phyloP scores from a whole-genome alignment of 1,139 yeast species.

The Pichia sp. region DNA sequence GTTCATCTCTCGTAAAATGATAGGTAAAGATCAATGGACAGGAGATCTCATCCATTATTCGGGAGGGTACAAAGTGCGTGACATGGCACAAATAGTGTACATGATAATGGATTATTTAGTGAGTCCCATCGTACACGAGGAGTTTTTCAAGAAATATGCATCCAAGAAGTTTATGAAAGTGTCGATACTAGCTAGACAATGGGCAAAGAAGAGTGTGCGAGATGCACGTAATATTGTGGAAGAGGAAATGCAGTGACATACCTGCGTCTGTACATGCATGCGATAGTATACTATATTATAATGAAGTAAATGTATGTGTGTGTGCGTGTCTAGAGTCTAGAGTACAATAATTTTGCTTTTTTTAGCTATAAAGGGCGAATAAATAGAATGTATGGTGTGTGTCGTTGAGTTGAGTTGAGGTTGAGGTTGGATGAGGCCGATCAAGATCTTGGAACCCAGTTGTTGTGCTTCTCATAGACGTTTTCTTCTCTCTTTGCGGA shows the following conservation, averaged over 20 bases:
- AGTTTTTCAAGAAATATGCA: constrained; percentile 90
- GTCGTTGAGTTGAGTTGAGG: too few relatives aligned
- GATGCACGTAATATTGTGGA: constrained; percentile 33
- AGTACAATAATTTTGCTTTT: too few relatives aligned
- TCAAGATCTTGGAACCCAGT: constrained; percentile 28
- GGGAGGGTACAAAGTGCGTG: constrained; percentile 79
- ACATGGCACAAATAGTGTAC: constrained; percentile 64
- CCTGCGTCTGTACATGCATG: too few relatives aligned
- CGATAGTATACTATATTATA: too few relatives aligned
- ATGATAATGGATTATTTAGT: constrained; percentile 73
- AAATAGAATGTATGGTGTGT: too few relatives aligned
- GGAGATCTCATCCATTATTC: constrained; percentile 83
- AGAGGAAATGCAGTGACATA: too few relatives aligned
- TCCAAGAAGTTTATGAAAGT: constrained; percentile 89
- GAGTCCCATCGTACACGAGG: constrained; percentile 86
- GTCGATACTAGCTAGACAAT: constrained; percentile 76
- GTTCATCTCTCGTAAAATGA: constrained; percentile 76
- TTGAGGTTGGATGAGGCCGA: not conserved
- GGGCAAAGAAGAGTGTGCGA: constrained; percentile 66
- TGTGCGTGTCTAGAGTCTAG: too few relatives aligned
- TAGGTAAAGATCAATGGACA: constrained; percentile 70
- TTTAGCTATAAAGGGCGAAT: too few relatives aligned
- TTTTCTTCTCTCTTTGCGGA: constrained; percentile 26
- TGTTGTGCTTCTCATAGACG: constrained; percentile 18
- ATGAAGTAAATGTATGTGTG: too few relatives aligned